Base-by-base conservation (phyloP, 306 rosid genomes). In the Styphnolobium japonicum region DNA sequence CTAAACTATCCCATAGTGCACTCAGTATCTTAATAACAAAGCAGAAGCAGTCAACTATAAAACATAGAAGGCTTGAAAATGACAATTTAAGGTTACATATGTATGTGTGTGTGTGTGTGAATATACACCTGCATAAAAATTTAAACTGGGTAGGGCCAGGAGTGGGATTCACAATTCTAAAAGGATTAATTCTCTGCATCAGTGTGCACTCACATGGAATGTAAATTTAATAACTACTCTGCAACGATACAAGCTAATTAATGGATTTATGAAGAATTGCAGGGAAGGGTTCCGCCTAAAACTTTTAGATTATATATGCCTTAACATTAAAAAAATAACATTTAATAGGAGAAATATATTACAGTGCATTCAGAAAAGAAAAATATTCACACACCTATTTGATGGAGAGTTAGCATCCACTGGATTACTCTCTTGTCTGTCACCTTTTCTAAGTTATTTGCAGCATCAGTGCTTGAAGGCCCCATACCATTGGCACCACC, bases 361-460 rank as follows among this genome's bases (percentile, higher is more conserved):
- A 56, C 12, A 42, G 18, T 73, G 71, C 10, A 45, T 29, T 75
- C 23, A 36, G 19, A 39, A 19, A 19, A 21, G 27, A 76, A 71
- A 16, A 40, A 15, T 19, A 29, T 16, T 62, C 29, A 85, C 93
- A 46, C 46, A 92, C 99, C 99, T 89, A 96, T 96, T 84, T 96
- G 99, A 88, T 96, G 99, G 12, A 96, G 88, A 36, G 98, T 96
- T 80, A 89, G 92, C 97, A 96, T 77, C 99, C 99, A 96, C 33
- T 93, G 93, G 57, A 93, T 90, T 75, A 89, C 73, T 87, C 68
- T 87, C 68, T 88, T 88, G 81, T 96, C 96, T 12, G 67, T 85
- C 51, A 90, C 84, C 19, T 60, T 77, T 55, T 84, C 85, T 76
- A 89, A 3, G 49, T 66, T 61, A 82, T 12, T 83, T 77, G 80